These are phyloP conservation scores for Papiliotrema fonsecae DNA, from an alignment of 1,284 basidiomycete species.

Conservation along the genomic window DNA sequence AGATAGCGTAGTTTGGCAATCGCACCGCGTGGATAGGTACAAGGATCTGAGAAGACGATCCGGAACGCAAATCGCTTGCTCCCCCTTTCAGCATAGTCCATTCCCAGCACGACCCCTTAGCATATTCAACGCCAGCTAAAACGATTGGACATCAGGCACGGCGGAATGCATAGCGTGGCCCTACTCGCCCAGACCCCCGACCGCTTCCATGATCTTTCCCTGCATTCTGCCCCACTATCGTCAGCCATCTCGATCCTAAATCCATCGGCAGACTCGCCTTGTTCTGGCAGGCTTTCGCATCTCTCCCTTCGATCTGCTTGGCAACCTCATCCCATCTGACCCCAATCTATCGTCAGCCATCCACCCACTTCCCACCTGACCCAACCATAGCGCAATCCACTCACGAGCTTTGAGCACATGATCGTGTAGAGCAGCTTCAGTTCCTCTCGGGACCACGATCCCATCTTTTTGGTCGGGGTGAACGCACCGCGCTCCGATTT, in stretches of 20 bases:
- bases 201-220: slow-evolving; percentile 23
- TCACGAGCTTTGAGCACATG: slow-evolving; percentile 28
- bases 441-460: slow-evolving; percentile 26
- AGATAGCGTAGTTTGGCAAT: too few species aligned
- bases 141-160: too few species aligned
- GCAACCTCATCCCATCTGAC: slow-evolving; percentile 28
- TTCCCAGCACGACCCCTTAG: too few species aligned
- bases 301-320: slow-evolving; percentile 17
- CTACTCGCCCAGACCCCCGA: slow-evolving; percentile 22
- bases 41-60: too few species aligned
- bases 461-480: slow-evolving; percentile 20
- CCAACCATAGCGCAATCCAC: not conserved
- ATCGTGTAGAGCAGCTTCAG: slow-evolving; percentile 19
- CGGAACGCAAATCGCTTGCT: too few species aligned
- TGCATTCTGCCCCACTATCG: slow-evolving; percentile 27
- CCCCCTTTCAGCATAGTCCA: too few species aligned
- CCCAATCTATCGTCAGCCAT: slow-evolving; percentile 14
- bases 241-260: slow-evolving; percentile 2
- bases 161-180: too few species aligned
- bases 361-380: not conserved
- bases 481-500: not conserved
- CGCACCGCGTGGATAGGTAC: too few species aligned
- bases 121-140: too few species aligned
- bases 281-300: slow-evolving; percentile 26
- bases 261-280: slow-evolving; percentile 16